These are phyloP conservation scores for Rhizoclosmatium globosum DNA, from an alignment of 192 early-diverging fungal genomes.

Conservation along the genomic window DNA sequence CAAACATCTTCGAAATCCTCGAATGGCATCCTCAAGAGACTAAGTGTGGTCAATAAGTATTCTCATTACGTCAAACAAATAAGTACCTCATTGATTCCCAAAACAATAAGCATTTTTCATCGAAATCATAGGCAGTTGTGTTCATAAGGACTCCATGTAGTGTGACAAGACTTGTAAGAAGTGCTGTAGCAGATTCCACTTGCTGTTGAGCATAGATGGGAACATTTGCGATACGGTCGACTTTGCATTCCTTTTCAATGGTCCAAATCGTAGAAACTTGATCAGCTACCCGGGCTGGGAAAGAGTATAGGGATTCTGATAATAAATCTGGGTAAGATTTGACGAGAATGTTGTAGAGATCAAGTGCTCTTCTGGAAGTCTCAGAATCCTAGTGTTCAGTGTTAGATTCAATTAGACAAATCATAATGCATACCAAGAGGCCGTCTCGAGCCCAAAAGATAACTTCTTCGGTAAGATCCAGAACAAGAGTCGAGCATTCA, in stretches of 20 bases:
- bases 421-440: conserved; percentile 29
- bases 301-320: conserved; percentile 26
- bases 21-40: conserved; percentile 46
- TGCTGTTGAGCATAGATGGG: background rate
- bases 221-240: background rate
- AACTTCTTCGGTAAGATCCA: conserved; percentile 45
- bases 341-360: conserved; percentile 42
- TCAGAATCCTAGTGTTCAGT: conserved; percentile 37
- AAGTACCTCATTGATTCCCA: conserved; percentile 49
- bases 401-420: background rate
- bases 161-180: conserved; percentile 37
- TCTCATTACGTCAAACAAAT: no score
- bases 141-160: conserved; percentile 45
- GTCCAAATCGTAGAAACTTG: conserved; percentile 39
- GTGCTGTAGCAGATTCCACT: background rate
- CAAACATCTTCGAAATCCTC: conserved; percentile 33
- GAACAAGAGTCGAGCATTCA: conserved; percentile 34
- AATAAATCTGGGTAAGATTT: conserved; percentile 33
- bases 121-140: conserved; percentile 16
- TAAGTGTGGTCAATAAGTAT: conserved; percentile 15
- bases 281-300: conserved; percentile 44
- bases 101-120: conserved; percentile 44
- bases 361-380: conserved; percentile 38
- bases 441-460: conserved; percentile 53
- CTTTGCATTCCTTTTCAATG: conserved; percentile 12